phyloP scores from a whole-genome alignment of 441 rosid species.

The Kokia cookei region DNA sequence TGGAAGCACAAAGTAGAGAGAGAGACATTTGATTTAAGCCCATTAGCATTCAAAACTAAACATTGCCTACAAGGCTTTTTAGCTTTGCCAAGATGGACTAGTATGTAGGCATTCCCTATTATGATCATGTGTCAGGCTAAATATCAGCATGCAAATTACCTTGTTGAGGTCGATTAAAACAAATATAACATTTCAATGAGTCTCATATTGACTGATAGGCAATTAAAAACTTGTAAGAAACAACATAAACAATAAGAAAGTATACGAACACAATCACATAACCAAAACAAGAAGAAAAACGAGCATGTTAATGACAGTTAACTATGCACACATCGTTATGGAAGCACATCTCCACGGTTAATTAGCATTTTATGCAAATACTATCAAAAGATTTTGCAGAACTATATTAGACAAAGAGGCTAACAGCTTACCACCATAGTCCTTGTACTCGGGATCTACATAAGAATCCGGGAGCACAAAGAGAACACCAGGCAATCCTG shows the following conservation, averaged over 20 bases:
- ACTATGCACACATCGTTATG: not conserved
- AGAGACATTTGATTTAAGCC: not conserved
- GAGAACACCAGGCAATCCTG: slow-evolving; percentile 83
- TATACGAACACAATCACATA: not conserved
- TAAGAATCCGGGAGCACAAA: slow-evolving; percentile 93
- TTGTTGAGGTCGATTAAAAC: not conserved
- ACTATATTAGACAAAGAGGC: slow-evolving; percentile 5
- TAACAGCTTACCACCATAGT: slow-evolving; percentile 67
- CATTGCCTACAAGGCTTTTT: not conserved
- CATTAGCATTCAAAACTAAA: slow-evolving; percentile 14
- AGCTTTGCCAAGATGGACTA: slow-evolving; percentile 18
- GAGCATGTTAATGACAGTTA: not conserved
- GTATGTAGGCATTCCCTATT: not conserved
- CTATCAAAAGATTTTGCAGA: not conserved
- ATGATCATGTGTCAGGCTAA: not conserved
- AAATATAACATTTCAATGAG: not conserved
- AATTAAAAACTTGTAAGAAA: not conserved
- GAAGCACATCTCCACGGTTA: slow-evolving; percentile 26
- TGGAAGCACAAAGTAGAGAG: not conserved
- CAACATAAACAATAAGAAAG: too few species aligned
- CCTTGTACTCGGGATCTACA: slow-evolving; percentile 83
- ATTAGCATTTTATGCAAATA: slow-evolving; percentile 34
- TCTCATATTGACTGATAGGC: not conserved
- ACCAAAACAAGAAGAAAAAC: not conserved
- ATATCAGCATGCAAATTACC: not conserved